These are phyloP conservation scores for Trichosporon asahii DNA, from an alignment of 1,284 basidiomycete species.

Conservation along the genomic window DNA sequence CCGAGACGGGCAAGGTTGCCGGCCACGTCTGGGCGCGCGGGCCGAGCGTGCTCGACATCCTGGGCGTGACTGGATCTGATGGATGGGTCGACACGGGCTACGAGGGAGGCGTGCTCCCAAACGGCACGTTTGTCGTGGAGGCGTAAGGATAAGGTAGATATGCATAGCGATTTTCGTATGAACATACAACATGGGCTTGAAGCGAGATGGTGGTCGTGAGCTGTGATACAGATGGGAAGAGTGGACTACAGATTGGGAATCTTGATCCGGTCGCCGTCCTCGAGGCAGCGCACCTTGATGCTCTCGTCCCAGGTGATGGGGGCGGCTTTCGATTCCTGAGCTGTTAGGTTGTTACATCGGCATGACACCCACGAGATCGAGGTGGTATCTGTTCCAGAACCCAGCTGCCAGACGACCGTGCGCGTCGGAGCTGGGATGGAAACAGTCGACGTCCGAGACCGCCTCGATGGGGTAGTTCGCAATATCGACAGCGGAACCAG, in stretches of 20 bases:
- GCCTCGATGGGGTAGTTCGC: constrained; percentile 47
- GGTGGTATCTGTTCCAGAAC: constrained; percentile 48
- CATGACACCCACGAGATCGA: constrained; percentile 11
- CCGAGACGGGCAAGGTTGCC: constrained; percentile 20
- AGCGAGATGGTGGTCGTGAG: not conserved
- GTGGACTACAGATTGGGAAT: constrained; percentile 5
- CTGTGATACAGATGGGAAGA: not conserved
- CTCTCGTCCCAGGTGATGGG: constrained; percentile 47
- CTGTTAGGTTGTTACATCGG: not conserved
- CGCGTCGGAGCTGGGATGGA: constrained; percentile 48
- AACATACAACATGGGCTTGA: not conserved
- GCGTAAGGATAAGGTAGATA: not conserved
- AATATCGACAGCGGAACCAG: constrained; percentile 45
- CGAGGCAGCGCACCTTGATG: constrained; percentile 42
- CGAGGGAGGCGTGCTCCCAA: constrained; percentile 36
- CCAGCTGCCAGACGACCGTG: constrained; percentile 50
- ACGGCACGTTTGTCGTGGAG: constrained; percentile 39
- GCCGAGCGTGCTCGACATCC: constrained; percentile 29
- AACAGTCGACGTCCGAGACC: constrained; percentile 50
- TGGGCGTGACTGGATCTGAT: constrained; percentile 16
- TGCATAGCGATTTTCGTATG: not conserved
- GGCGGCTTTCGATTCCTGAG: constrained; percentile 33
- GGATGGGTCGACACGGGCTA: constrained; percentile 40
- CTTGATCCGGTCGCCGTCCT: constrained; percentile 42
- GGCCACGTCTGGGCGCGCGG: constrained; percentile 38